phyloP scores from a whole-genome alignment of 2,329 filamentous ascomycete genomes.

The Sporothrix pseudoabietina region DNA sequence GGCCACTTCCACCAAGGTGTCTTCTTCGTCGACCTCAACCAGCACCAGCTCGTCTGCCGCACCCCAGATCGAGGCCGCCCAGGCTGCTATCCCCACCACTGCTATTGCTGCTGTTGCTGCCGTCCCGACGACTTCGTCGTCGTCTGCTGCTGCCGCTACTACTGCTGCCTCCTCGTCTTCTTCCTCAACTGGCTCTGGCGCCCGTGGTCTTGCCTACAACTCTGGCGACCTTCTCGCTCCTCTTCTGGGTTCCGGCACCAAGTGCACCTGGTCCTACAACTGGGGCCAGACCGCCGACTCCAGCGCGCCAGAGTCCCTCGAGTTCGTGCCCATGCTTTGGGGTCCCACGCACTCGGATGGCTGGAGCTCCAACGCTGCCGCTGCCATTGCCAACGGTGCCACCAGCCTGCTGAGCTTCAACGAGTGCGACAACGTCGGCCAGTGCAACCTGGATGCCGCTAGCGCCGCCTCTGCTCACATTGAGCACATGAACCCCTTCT shows the following conservation, averaged over 20 bases:
- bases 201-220: conserved; percentile 73
- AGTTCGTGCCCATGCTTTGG: conserved; percentile 71
- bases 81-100: conserved; percentile 21
- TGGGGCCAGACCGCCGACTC: conserved; percentile 56
- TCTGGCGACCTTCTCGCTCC: conserved; percentile 53
- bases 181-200: conserved; percentile 43
- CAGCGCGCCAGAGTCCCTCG: conserved; percentile 48
- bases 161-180: conserved; percentile 33
- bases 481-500: conserved; percentile 58
- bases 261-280: conserved; percentile 68
- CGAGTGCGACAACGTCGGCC: conserved; percentile 65
- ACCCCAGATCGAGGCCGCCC: background rate
- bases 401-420: conserved; percentile 68
- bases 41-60: conserved; percentile 12
- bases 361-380: conserved; percentile 56
- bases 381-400: conserved; percentile 56
- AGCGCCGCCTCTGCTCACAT: conserved; percentile 57
- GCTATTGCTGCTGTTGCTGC: conserved; percentile 31
- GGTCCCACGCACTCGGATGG: conserved; percentile 50
- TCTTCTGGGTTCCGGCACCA: conserved; percentile 49
- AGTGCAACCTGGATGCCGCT: conserved; percentile 60
- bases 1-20: conserved; percentile 26
- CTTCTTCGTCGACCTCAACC: background rate
- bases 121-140: conserved; percentile 33
- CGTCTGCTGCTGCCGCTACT: conserved; percentile 32